phyloP scores from a whole-genome alignment of 306 rosid genomes.

The Lathyrus oleraceus region DNA sequence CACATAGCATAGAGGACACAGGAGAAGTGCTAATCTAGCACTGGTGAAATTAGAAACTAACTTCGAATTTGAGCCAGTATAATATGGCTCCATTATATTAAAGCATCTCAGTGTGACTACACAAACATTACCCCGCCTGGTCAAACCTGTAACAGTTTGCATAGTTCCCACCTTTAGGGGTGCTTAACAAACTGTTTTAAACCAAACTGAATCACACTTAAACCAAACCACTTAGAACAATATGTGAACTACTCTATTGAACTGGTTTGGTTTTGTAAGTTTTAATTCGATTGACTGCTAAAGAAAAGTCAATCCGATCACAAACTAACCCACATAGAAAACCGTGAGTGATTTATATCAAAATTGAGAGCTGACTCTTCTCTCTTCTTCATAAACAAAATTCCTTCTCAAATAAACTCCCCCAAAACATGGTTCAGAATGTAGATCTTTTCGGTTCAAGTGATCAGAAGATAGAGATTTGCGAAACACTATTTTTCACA shows the following conservation, averaged over 20 bases:
- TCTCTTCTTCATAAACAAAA: too few relatives aligned
- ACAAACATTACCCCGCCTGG: background rate
- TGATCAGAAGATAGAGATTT: too few relatives aligned
- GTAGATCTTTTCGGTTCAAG: too few relatives aligned
- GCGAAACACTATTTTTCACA: too few relatives aligned
- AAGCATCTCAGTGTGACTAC: background rate
- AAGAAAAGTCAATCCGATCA: background rate
- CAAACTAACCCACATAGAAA: background rate
- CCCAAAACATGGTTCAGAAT: too few relatives aligned
- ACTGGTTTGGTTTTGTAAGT: background rate
- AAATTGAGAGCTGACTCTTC: background rate
- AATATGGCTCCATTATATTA: background rate
- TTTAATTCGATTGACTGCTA: background rate
- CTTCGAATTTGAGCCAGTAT: background rate
- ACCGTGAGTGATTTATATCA: background rate
- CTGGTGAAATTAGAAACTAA: background rate
- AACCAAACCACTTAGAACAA: background rate
- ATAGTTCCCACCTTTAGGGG: background rate
- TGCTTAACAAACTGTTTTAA: background rate
- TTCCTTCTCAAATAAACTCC: too few relatives aligned
- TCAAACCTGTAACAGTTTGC: background rate
- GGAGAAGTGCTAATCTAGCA: background rate
- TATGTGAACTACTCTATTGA: background rate
- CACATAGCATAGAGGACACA: constrained; percentile 11
- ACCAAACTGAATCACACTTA: background rate